phyloP scores from a whole-genome alignment of 2,329 filamentous ascomycete genomes.

The Fusarium irregulare region DNA sequence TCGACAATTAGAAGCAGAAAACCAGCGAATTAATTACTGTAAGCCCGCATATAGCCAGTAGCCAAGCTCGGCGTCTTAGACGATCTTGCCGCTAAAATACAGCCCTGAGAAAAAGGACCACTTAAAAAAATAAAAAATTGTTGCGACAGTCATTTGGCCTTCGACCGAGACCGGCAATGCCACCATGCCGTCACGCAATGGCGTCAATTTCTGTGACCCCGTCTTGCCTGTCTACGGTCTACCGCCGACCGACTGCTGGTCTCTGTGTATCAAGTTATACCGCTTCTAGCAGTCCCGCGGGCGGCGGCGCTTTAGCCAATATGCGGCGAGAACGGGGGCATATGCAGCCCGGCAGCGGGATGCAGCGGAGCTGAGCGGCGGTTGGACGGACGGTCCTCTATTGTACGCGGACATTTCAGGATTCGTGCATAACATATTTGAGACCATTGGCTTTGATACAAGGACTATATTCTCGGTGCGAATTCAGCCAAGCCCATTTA shows the following conservation, averaged over 20 bases:
- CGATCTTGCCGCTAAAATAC: slow-evolving; percentile 30
- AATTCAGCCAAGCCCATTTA: background rate
- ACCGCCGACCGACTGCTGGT: slow-evolving; percentile 17
- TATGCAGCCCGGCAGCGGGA: slow-evolving; percentile 35
- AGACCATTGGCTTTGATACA: background rate
- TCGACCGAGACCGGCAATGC: slow-evolving; percentile 42
- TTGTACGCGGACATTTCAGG: slow-evolving; percentile 1
- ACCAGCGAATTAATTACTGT: slow-evolving; percentile 13
- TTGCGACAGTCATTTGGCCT: slow-evolving; percentile 13
- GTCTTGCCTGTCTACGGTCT: slow-evolving; percentile 1
- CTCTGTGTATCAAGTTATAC: slow-evolving; percentile 26
- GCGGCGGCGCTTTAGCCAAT: slow-evolving; percentile 13
- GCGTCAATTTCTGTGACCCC: slow-evolving; percentile 41
- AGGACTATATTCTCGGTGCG: no score
- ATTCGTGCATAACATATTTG: background rate
- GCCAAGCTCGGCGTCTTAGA: slow-evolving; percentile 16
- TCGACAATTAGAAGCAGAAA: slow-evolving; percentile 10
- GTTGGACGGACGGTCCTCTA: slow-evolving; percentile 8
- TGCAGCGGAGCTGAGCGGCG: slow-evolving; percentile 28
- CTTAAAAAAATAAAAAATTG: slow-evolving; percentile 22
- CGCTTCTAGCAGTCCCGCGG: slow-evolving; percentile 46
- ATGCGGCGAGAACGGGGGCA: slow-evolving; percentile 24
- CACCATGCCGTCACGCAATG: slow-evolving; percentile 46
- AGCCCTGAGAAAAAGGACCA: slow-evolving; percentile 32
- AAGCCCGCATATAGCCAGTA: slow-evolving; percentile 15